Conservation (phyloP, 1,284 basidiomycete genomes). For the Trichosporon coremiiforme region DNA sequence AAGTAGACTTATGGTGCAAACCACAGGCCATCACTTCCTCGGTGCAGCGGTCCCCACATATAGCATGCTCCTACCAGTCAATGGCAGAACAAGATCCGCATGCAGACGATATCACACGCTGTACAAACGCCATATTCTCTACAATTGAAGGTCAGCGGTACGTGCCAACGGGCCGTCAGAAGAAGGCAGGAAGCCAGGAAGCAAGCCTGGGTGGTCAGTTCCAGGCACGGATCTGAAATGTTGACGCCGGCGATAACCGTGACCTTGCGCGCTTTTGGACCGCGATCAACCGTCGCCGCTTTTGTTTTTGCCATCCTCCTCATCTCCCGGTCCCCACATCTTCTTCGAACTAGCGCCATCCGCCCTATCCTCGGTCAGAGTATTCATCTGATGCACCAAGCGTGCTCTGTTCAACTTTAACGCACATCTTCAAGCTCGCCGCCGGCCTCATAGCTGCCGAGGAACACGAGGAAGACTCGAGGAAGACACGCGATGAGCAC, state of each 20-base stretch:
- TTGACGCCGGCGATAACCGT: conserved; percentile 1
- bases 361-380: background rate
- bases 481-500: background rate
- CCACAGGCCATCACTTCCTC: too few species aligned
- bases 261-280: background rate
- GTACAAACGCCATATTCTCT: background rate
- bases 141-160: background rate
- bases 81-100: too few species aligned
- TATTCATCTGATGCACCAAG: background rate
- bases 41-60: too few species aligned
- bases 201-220: background rate
- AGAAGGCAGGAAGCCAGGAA: background rate
- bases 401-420: background rate
- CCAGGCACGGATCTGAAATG: background rate
- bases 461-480: background rate
- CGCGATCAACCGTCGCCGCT: background rate
- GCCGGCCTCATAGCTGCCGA: background rate
- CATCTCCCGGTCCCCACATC: background rate
- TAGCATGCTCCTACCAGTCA: too few species aligned
- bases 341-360: background rate
- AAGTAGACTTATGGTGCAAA: background rate
- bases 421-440: too few species aligned
- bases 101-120: too few species aligned
- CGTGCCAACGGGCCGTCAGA: background rate
- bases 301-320: background rate